phyloP scores from a whole-genome alignment of 164 flowering plant genomes.

The Chloranthus sessilifolius region DNA sequence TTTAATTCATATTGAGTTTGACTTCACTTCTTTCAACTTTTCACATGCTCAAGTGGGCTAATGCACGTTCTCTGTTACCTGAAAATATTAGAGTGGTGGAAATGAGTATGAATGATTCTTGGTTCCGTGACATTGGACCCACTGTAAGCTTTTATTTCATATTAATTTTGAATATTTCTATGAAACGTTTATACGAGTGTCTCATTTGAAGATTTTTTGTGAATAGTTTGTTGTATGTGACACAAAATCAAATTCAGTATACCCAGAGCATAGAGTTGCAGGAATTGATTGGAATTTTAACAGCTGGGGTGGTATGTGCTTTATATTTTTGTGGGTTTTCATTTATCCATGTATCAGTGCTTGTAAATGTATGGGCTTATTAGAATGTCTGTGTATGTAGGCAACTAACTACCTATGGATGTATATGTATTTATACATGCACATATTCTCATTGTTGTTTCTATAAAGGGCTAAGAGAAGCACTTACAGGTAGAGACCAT shows the following conservation, averaged over 20 bases:
- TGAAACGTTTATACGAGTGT: not conserved
- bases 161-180: not conserved
- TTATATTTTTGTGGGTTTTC: not conserved
- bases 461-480: too few species aligned
- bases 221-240: constrained; percentile 63
- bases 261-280: constrained; percentile 38
- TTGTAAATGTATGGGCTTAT: constrained; percentile 1
- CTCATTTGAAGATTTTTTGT: constrained; percentile 15
- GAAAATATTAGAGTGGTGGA: constrained; percentile 64
- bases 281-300: constrained; percentile 96
- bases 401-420: too few species aligned
- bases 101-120: constrained; percentile 88
- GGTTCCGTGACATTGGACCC: constrained; percentile 95
- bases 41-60: constrained; percentile 52
- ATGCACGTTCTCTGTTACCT: constrained; percentile 69
- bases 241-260: constrained; percentile 17
- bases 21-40: not conserved
- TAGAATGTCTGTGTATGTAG: too few species aligned
- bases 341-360: not conserved
- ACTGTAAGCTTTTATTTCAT: constrained; percentile 52
- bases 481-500: too few species aligned
- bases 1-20: too few species aligned
- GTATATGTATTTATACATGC: too few species aligned
- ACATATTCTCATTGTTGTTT: too few species aligned
- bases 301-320: constrained; percentile 80